Percentiles rank a stretch among this genome's conserved stretches.
phyloP scores from a whole-genome alignment of 371 early-diverging fungal species.

The Mucor lusitanicus region DNA sequence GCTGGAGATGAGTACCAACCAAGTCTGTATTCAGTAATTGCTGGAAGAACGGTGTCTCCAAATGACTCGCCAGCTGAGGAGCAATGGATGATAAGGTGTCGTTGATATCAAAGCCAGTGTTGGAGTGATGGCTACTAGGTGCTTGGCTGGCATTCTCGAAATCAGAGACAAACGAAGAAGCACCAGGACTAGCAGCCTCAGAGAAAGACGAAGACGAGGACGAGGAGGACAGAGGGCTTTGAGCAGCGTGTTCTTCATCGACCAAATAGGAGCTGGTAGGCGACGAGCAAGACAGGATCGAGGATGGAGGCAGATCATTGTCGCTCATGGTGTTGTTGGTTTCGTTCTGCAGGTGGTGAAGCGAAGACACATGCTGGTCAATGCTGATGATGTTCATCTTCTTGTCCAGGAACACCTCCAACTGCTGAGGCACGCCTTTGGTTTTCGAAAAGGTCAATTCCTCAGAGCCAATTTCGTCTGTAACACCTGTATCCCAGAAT shows the following conservation, averaged over 20 bases:
- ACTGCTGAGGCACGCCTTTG: conserved; percentile 29
- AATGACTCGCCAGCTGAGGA: conserved; percentile 38
- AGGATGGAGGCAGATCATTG: conserved; percentile 1
- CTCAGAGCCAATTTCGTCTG: conserved; percentile 37
- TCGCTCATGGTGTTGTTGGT: neutral
- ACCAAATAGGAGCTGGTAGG: neutral
- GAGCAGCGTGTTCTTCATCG: neutral
- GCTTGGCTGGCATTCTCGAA: neutral
- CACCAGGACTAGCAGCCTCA: neutral
- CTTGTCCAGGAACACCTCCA: conserved; percentile 41
- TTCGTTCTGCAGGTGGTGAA: neutral
- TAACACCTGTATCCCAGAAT: conserved; percentile 30
- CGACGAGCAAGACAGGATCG: neutral
- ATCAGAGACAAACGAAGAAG: conserved; percentile 1
- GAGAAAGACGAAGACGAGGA: neutral
- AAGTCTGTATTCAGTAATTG: conserved; percentile 29
- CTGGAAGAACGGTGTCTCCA: conserved; percentile 37
- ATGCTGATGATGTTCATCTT: conserved; percentile 26
- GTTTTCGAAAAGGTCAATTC: conserved; percentile 27
- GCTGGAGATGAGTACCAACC: conserved; percentile 5
- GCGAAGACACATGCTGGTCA: neutral
- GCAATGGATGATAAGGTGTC: conserved; percentile 20
- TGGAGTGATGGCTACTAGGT: neutral
- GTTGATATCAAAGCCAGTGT: neutral
- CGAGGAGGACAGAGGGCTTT: neutral